Evolutionary conservation across 108 stramenopile genomes (phyloP), one percentile per base, ranked within the genome.

Genomic region (Cyclotella atomus): DNA sequence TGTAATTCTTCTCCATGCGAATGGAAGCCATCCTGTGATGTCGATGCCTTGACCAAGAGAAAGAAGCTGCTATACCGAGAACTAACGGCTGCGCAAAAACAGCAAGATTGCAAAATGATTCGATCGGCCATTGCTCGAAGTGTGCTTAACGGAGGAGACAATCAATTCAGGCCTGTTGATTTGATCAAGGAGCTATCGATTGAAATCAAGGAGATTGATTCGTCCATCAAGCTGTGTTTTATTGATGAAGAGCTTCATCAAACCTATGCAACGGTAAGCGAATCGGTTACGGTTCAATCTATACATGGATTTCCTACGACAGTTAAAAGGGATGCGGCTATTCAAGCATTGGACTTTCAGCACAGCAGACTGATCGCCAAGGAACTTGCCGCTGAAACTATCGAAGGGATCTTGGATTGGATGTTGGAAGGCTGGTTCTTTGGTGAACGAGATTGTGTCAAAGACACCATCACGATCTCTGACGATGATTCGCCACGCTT

Each of bases 381-480:
- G 33, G 15, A 65, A 3, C 17, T 50, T 17, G 53, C 81, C 3
- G 27, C 24, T 10, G 71, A 77, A 15, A 57, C 49, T 1, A 65
- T 82, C 25, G 56, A 72, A 27, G 30, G 55, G 14, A 67, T 82
- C 27, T 56, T 82, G 1, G 44, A 66, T 10, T 82, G 81, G 63
- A 82, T 82, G 81, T 43, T 72, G 23, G 65, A 82, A 29, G 81
- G 75, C 1, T 82, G 75, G 81, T 72, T 71, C 16, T 77, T 77
- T 50, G 78, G 78, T 20, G 59, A 72, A 55, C 46, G 59, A 47
- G 59, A 61, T 34, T 65, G 27, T 29, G 30, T 54, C 35, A 35
- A 55, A 7, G 24, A 29, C 21, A 33, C 36, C 15, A 19, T 41
- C 0, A 41, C 32, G 25, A 34, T 10, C 7, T 53, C 53, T 2